Evolutionary conservation across 345 rosid species (phyloP).

Genomic region (Gossypium turneri): DNA sequence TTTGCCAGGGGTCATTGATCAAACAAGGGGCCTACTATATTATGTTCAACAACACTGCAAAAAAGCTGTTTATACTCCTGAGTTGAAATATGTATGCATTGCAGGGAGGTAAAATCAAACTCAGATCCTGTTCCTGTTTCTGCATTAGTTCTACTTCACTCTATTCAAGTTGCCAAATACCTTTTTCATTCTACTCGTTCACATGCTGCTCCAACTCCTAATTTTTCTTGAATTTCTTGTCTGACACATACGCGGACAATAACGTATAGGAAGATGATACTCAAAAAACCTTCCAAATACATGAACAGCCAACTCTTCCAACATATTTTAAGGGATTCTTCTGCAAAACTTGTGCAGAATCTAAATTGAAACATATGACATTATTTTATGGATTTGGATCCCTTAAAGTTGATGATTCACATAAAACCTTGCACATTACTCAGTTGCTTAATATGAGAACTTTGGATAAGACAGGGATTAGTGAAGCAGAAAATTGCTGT

Average conservation of each 20-base stretch:
- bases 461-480: background rate
- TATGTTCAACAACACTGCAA: slow-evolving; percentile 65
- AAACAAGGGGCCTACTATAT: slow-evolving; percentile 86
- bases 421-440: background rate
- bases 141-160: background rate
- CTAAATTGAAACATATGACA: background rate
- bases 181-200: background rate
- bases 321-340: background rate
- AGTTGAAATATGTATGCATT: slow-evolving; percentile 78
- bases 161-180: background rate
- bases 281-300: too few relatives aligned
- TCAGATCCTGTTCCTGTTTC: background rate
- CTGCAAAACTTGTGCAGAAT: too few relatives aligned
- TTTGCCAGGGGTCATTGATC: slow-evolving; percentile 71
- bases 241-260: background rate
- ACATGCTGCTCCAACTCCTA: too few relatives aligned
- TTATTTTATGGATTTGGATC: background rate
- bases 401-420: background rate
- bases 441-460: background rate
- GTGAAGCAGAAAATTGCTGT: background rate
- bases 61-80: slow-evolving; percentile 70
- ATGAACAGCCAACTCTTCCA: background rate
- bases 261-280: too few relatives aligned
- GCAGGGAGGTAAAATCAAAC: slow-evolving; percentile 67
- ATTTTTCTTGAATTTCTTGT: background rate